phyloP scores from a whole-genome alignment of 805 yeast genomes.

The Yamadazyma scolyti region DNA sequence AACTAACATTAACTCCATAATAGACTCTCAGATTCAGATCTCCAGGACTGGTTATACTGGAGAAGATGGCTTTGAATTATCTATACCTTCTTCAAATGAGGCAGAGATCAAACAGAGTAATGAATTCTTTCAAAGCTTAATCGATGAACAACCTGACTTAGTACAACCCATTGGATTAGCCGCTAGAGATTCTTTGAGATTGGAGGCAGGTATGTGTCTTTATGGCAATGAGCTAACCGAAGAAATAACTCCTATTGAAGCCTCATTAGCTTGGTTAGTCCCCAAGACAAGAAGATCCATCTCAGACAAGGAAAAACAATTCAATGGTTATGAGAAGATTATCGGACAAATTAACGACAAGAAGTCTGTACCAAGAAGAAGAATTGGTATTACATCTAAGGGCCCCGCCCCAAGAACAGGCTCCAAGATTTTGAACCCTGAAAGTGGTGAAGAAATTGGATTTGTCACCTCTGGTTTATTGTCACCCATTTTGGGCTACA shows the following conservation, averaged over 20 bases:
- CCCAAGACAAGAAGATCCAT: constrained; percentile 68
- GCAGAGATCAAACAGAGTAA: constrained; percentile 42
- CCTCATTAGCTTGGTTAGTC: constrained; percentile 84
- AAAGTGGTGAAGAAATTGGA: constrained; percentile 38
- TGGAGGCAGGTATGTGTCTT: constrained; percentile 98
- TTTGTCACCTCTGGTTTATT: constrained; percentile 62
- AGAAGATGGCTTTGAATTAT: constrained; percentile 95
- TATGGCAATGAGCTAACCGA: constrained; percentile 91
- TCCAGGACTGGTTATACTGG: constrained; percentile 98
- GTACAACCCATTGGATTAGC: constrained; percentile 93
- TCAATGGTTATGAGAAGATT: constrained; percentile 76
- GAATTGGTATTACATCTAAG: constrained; percentile 71
- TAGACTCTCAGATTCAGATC: constrained; percentile 57
- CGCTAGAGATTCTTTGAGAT: constrained; percentile 93
- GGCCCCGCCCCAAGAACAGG: constrained; percentile 96
- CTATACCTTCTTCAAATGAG: constrained; percentile 54
- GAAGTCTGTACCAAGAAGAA: constrained; percentile 44
- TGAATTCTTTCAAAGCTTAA: constrained; percentile 58
- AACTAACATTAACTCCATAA: constrained; percentile 44
- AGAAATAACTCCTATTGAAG: constrained; percentile 79
- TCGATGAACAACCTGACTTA: constrained; percentile 46
- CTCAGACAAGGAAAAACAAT: constrained; percentile 29
- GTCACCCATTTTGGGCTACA: constrained; percentile 61
- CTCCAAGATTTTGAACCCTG: constrained; percentile 57
- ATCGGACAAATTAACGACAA: constrained; percentile 70